These are phyloP conservation scores for Diaporthe sp. DNA, from an alignment of 2,329 filamentous ascomycete genomes.

Conservation along the genomic window DNA sequence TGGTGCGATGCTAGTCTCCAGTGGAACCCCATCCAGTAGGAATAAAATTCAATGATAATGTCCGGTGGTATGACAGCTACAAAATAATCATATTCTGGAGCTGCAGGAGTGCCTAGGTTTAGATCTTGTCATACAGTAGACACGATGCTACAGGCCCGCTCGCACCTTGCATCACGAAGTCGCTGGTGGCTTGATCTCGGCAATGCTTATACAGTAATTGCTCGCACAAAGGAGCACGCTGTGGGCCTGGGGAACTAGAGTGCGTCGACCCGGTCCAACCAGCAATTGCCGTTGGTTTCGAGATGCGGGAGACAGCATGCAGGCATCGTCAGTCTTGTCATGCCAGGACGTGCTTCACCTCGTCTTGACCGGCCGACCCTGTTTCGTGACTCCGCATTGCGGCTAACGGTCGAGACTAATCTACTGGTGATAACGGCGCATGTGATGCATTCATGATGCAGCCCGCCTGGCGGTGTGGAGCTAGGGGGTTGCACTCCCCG, in stretches of 20 bases:
- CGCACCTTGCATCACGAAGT: not conserved
- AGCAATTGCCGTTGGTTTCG: conserved; percentile 8
- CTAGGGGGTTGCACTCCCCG: conserved; percentile 6
- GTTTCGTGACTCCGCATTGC: not conserved
- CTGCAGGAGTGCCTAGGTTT: not conserved
- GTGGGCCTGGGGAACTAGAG: not conserved
- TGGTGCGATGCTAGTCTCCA: not conserved
- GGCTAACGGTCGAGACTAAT: conserved; percentile 1
- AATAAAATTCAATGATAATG: not conserved
- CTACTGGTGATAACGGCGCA: conserved; percentile 16
- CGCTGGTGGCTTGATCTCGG: not conserved
- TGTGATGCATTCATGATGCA: conserved; percentile 34
- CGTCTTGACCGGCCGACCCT: conserved; percentile 16
- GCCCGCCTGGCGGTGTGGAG: conserved; percentile 33
- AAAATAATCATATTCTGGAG: not conserved
- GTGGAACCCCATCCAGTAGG: no score
- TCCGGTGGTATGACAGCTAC: not conserved
- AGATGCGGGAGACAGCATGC: not conserved
- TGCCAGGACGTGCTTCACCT: not conserved
- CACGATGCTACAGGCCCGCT: not conserved
- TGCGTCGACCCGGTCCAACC: not conserved
- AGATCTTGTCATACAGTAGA: not conserved
- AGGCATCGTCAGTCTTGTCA: conserved; percentile 9
- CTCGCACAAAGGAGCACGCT: not conserved
- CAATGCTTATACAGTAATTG: not conserved